Conservation (phyloP, 2,329 filamentous ascomycete species). For the Diplodia intermedia region DNA sequence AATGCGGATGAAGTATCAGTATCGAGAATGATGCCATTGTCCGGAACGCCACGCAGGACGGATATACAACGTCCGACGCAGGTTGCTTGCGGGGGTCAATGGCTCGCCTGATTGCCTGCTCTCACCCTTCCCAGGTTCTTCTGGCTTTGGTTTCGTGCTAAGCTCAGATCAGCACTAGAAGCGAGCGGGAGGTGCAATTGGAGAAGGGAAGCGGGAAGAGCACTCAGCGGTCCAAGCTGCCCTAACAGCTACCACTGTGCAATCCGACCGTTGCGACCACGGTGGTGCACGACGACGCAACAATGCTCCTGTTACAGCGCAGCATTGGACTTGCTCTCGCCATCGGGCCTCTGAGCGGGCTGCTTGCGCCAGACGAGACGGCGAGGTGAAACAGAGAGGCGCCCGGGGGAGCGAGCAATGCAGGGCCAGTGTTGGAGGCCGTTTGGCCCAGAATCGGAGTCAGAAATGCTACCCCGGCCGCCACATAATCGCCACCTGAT, state of each 20-base stretch:
- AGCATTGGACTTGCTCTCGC: neutral
- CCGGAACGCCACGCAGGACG: slow-evolving; percentile 12
- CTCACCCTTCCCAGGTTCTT: neutral
- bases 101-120: neutral
- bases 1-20: neutral
- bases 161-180: slow-evolving; percentile 23
- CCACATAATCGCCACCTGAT: slow-evolving; percentile 27
- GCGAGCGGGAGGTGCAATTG: neutral
- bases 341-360: neutral
- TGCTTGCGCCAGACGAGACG: neutral
- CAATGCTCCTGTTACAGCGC: slow-evolving; percentile 15
- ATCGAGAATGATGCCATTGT: neutral
- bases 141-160: slow-evolving; percentile 3
- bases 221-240: neutral
- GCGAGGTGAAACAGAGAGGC: slow-evolving; percentile 11
- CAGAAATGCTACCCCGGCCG: slow-evolving; percentile 19
- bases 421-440: neutral
- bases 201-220: neutral
- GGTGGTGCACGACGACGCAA: neutral
- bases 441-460: neutral
- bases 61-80: slow-evolving; percentile 12
- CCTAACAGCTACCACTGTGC: neutral
- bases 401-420: neutral
- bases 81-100: neutral
- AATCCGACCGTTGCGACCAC: slow-evolving; percentile 3